Percentiles rank a stretch among this genome's conserved stretches.
These are phyloP conservation scores for Coniferiporia sulphurascens DNA, from an alignment of 1,284 basidiomycete genomes.

Conservation along the genomic window DNA sequence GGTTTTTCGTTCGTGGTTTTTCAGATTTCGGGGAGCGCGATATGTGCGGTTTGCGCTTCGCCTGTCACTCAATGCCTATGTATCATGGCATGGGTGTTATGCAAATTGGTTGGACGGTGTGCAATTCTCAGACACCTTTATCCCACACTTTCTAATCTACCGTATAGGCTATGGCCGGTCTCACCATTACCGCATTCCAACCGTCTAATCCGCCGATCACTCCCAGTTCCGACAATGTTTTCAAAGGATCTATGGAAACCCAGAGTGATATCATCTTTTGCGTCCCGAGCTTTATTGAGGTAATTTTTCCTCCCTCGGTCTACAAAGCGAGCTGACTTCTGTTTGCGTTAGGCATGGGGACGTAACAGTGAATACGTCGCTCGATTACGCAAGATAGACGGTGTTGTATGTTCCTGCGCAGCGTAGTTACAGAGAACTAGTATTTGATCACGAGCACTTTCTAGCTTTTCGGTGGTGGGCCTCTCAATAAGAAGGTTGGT, in stretches of 20 bases:
- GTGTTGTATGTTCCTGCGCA: neutral
- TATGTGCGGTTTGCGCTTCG: constrained; percentile 19
- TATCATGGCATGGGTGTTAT: constrained; percentile 24
- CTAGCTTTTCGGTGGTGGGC: constrained; percentile 29
- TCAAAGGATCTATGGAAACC: constrained; percentile 21
- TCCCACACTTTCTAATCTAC: neutral
- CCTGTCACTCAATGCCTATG: constrained; percentile 20
- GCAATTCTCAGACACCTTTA: neutral
- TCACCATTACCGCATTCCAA: constrained; percentile 24
- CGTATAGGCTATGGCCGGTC: constrained; percentile 24
- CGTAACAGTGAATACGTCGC: neutral
- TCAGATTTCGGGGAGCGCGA: constrained; percentile 24
- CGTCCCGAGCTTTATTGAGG: constrained; percentile 29
- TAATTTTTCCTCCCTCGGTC: constrained; percentile 6
- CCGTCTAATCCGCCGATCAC: constrained; percentile 23
- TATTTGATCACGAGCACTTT: neutral
- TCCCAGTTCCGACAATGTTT: constrained; percentile 25
- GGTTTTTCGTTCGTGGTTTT: neutral
- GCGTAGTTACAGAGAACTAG: constrained; percentile 10
- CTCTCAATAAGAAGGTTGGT: constrained; percentile 26
- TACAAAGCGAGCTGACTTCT: neutral
- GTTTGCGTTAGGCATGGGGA: neutral
- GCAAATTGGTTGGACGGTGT: constrained; percentile 20
- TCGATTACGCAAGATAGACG: neutral
- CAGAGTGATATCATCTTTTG: constrained; percentile 23